Percentiles rank a stretch among this genome's conserved stretches.
Conservation (phyloP, 768 basidiomycete genomes). For the Calocybe indica region DNA sequence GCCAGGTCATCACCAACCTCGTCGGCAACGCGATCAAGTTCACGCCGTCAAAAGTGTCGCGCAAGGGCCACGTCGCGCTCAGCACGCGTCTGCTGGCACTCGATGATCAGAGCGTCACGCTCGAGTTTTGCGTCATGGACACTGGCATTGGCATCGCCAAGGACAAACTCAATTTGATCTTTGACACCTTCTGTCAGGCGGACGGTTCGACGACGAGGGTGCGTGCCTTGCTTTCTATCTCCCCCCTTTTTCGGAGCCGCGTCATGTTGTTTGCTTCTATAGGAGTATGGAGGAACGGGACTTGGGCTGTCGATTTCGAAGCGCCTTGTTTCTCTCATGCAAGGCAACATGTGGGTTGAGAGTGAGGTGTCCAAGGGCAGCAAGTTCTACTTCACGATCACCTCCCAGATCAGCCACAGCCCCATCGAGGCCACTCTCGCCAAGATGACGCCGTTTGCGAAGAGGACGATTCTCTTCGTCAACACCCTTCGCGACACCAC, state of each 20-base stretch:
- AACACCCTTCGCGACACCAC: constrained; percentile 78
- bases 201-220: constrained; percentile 97
- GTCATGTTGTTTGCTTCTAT: constrained; percentile 6
- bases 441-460: constrained; percentile 84
- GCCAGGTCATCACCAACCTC: constrained; percentile 93
- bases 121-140: constrained; percentile 97
- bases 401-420: constrained; percentile 73
- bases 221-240: constrained; percentile 17
- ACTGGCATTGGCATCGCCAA: constrained; percentile 99
- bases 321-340: constrained; percentile 94
- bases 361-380: constrained; percentile 89
- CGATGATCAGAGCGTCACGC: constrained; percentile 79
- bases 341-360: constrained; percentile 99
- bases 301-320: constrained; percentile 97
- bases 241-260: constrained; percentile 6
- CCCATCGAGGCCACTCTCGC: constrained; percentile 65
- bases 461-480: constrained; percentile 86
- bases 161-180: constrained; percentile 96
- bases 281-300: constrained; percentile 98
- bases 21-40: constrained; percentile 98
- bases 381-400: constrained; percentile 96
- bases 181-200: constrained; percentile 98
- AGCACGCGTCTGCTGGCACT: constrained; percentile 74
- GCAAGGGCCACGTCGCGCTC: constrained; percentile 87
- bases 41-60: constrained; percentile 71